Base-by-base conservation (phyloP, 106 monocot species). In the Acanthochlamys bracteata region DNA sequence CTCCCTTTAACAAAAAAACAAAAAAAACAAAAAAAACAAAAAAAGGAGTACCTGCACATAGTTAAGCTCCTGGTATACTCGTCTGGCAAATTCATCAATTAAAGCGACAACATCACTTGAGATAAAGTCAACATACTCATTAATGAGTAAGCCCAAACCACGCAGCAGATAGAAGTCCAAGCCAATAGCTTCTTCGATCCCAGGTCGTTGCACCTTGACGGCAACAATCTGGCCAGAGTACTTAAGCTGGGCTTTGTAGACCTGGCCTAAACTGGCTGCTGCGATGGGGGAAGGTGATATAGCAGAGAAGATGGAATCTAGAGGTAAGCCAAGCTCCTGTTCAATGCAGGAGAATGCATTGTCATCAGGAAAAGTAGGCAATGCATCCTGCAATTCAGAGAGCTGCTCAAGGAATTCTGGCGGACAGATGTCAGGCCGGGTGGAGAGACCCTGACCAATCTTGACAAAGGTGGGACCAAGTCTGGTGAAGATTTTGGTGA, bases 21-120 rank as follows among this genome's bases (percentile, higher is more conserved):
- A n/a, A 41, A 46, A 57, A 43, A 17, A 53, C 13, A 13, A 17
- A n/a, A 26, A 23, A 27, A 57, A 43, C 7, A 43, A 43, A 8
- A 7, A 43, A 54, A n/a, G 16, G n/a, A 42, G 20, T 78, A 98
- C 98, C 92, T 98, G 92, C 4, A 98, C 92, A 58, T 92, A 98
- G 73, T 98, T 98, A 66, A 98, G 98, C 74, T 98, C 98, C 40
- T 92, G 98, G 73, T 81, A 98, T 42, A 98, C 98, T 67, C 98
- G 80, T 66, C 80, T 61, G 25, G 98, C 98, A 83, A 92, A 98
- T 57, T 98, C 98, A 79, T 98, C 98, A 64, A 98, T 82, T 26
- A 98, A 80, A 68, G 98, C 88, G 68, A 92, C 98, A 65, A 98
- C 85, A 83, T 98, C 85, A 68, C 79, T 98, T 23, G 92, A 61